Evolutionary conservation across 2,329 filamentous ascomycete species (phyloP).

Genomic region (Scortechinia acanthostroma): DNA sequence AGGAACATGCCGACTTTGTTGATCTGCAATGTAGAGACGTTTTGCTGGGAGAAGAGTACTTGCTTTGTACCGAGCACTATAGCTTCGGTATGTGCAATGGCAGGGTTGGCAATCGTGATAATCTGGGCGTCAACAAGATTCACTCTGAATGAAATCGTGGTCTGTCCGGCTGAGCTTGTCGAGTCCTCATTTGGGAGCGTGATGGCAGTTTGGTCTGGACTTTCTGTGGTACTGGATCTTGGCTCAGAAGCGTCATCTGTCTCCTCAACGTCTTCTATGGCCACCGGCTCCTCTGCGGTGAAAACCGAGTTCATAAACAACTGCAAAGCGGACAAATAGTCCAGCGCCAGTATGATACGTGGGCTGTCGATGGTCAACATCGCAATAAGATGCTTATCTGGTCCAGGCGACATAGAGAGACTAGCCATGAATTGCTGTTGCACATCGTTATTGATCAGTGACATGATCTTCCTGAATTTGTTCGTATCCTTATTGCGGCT

Average conservation of each 20-base stretch:
- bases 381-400: conserved; percentile 75
- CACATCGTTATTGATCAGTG: conserved; percentile 85
- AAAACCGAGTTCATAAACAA: conserved; percentile 72
- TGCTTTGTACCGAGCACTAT: conserved; percentile 94
- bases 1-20: conserved; percentile 96
- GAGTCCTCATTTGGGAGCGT: not conserved
- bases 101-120: conserved; percentile 89
- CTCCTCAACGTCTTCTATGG: conserved; percentile 40
- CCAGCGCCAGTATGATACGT: conserved; percentile 85
- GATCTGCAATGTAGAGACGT: conserved; percentile 86
- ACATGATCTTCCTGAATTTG: conserved; percentile 98
- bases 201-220: conserved; percentile 6
- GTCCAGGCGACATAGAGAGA: conserved; percentile 80
- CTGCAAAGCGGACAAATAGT: conserved; percentile 88
- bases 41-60: conserved; percentile 84
- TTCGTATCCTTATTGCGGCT: conserved; percentile 83
- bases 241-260: conserved; percentile 48
- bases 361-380: conserved; percentile 93
- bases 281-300: conserved; percentile 49
- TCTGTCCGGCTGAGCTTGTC: conserved; percentile 29
- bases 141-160: conserved; percentile 79
- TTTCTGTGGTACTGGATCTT: conserved; percentile 24
- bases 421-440: conserved; percentile 94
- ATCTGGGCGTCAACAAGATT: conserved; percentile 95
- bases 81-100: conserved; percentile 83